phyloP scores from a whole-genome alignment of 1,284 basidiomycete genomes.

The Leccinum pachyderme region DNA sequence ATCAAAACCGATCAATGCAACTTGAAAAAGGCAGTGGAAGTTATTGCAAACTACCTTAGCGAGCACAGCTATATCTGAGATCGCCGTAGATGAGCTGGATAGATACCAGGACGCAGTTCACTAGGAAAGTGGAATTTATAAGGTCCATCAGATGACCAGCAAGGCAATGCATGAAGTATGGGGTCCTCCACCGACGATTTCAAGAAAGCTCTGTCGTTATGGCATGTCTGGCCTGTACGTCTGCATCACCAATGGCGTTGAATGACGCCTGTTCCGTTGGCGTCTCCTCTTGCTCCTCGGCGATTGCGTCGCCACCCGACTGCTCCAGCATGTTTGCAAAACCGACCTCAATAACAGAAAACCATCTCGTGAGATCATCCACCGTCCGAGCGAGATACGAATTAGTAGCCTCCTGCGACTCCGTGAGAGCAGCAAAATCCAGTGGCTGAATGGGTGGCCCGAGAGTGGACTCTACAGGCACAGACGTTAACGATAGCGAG shows the following conservation, averaged over 20 bases:
- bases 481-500: constrained; percentile 33
- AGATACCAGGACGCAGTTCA: constrained; percentile 13
- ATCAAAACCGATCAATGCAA: constrained; percentile 85
- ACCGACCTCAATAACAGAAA: constrained; percentile 74
- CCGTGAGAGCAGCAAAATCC: constrained; percentile 64
- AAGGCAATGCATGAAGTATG: constrained; percentile 9
- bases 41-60: constrained; percentile 82
- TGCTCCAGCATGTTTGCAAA: constrained; percentile 64
- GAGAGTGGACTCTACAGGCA: constrained; percentile 27
- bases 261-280: constrained; percentile 22
- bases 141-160: constrained; percentile 23
- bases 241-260: constrained; percentile 14
- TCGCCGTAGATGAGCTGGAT: constrained; percentile 16
- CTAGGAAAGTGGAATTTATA: constrained; percentile 15
- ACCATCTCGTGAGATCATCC: constrained; percentile 79
- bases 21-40: constrained; percentile 77
- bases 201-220: constrained; percentile 18
- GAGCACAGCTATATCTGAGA: constrained; percentile 54
- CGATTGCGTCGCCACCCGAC: constrained; percentile 45
- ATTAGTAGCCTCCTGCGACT: constrained; percentile 63
- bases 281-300: constrained; percentile 55
- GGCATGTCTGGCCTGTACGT: constrained; percentile 13
- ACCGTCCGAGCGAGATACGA: constrained; percentile 73
- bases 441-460: constrained; percentile 59
- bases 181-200: constrained; percentile 1